Percentiles rank a stretch among this genome's conserved stretches.
These are phyloP conservation scores for Venturiaceae sp. DNA, from an alignment of 2,329 filamentous ascomycete species.

Conservation along the genomic window DNA sequence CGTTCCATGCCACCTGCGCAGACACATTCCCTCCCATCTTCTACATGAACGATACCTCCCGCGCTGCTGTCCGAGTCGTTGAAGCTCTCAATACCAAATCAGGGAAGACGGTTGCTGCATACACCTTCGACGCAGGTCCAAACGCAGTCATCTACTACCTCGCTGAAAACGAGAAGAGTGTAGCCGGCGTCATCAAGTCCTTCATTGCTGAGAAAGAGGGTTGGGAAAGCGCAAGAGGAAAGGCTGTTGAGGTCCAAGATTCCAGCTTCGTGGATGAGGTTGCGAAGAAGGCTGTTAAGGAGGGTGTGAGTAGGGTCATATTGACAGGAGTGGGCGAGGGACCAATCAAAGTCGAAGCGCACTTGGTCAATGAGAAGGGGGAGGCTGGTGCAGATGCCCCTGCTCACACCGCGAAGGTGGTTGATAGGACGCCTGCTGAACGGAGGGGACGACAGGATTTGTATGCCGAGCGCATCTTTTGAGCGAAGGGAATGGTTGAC, in stretches of 20 bases:
- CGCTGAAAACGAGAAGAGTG: constrained; percentile 61
- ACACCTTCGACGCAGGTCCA: constrained; percentile 95
- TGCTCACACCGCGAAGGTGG: background rate
- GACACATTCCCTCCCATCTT: constrained; percentile 97
- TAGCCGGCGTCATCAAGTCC: constrained; percentile 70
- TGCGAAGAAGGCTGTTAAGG: constrained; percentile 44
- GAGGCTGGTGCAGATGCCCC: constrained; percentile 21
- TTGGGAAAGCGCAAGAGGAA: constrained; percentile 53
- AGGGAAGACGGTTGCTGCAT: constrained; percentile 70
- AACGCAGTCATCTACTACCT: constrained; percentile 97
- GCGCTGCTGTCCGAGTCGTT: constrained; percentile 78
- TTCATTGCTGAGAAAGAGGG: constrained; percentile 56
- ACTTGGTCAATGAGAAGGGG: constrained; percentile 61
- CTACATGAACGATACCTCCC: constrained; percentile 92
- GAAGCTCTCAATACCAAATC: constrained; percentile 78
- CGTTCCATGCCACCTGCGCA: constrained; percentile 88
- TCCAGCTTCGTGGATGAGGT: constrained; percentile 51
- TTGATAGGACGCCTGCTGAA: background rate
- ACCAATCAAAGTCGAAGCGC: constrained; percentile 68
- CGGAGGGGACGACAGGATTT: background rate
- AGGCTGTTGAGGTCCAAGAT: constrained; percentile 44
- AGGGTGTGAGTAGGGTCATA: constrained; percentile 82
- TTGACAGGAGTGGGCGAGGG: constrained; percentile 87
- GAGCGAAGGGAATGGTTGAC: background rate
- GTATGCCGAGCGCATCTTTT: background rate